Conservation (phyloP, 2,329 filamentous ascomycete genomes). For the Fusarium pilosicola region DNA sequence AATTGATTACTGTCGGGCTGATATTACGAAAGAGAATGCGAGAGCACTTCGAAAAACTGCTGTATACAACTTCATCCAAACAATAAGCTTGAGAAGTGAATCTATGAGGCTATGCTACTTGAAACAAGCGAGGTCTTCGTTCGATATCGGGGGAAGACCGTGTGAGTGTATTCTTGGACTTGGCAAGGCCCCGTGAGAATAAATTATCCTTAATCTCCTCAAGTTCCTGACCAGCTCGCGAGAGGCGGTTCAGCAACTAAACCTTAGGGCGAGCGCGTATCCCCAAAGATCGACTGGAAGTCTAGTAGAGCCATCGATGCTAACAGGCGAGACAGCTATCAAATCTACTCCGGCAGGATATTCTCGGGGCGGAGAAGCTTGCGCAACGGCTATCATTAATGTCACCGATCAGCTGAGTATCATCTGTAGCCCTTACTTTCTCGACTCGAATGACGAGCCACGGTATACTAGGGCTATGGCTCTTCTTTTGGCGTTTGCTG, state of each 20-base stretch:
- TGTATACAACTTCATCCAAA: too few species aligned
- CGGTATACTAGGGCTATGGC: background rate
- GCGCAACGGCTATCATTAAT: background rate
- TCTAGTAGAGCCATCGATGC: too few species aligned
- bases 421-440: background rate
- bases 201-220: background rate
- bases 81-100: background rate
- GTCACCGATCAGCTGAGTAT: background rate
- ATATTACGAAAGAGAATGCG: background rate
- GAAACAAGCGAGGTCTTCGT: background rate
- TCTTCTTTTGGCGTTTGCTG: background rate
- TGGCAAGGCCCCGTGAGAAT: background rate
- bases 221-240: background rate
- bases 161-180: background rate
- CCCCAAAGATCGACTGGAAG: background rate
- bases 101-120: rapidly evolving
- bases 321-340: background rate
- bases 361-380: background rate
- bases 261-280: too few species aligned
- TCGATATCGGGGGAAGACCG: too few species aligned
- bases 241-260: background rate
- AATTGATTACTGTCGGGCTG: background rate
- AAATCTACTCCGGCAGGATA: background rate
- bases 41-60: background rate
- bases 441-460: background rate